Conservation (phyloP, 345 rosid species). For the Garcia nutans region DNA sequence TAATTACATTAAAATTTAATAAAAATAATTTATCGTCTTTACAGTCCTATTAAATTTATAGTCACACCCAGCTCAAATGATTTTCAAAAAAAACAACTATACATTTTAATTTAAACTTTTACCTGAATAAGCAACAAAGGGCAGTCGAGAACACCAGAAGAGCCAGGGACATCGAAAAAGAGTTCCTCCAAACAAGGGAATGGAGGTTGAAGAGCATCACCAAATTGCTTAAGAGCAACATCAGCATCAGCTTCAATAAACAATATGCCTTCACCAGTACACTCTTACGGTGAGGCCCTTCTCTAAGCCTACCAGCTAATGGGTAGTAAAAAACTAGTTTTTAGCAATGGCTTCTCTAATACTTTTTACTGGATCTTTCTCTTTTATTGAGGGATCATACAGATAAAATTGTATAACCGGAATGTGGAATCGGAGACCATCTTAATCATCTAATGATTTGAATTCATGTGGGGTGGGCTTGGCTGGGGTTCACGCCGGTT, state of each 20-base stretch:
- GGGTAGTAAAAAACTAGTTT: conserved; percentile 21
- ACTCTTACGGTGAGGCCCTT: conserved; percentile 21
- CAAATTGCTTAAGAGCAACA: conserved; percentile 16
- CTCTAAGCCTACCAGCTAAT: conserved; percentile 23
- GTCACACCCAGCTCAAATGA: too few species aligned
- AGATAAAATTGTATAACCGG: conserved; percentile 13
- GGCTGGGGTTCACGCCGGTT: conserved; percentile 7
- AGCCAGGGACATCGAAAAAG: conserved; percentile 25
- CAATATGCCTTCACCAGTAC: conserved; percentile 23
- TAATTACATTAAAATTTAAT: too few species aligned
- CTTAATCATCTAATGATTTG: conserved; percentile 25
- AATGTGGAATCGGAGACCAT: conserved; percentile 15
- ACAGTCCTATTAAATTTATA: too few species aligned
- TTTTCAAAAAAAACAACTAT: too few species aligned
- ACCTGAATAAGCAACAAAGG: conserved; percentile 32
- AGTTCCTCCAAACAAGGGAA: conserved; percentile 25
- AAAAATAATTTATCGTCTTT: too few species aligned
- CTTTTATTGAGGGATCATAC: neutral
- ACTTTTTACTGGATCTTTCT: conserved; percentile 10
- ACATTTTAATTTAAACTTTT: too few species aligned
- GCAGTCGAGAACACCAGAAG: conserved; percentile 12
- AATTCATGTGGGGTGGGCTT: conserved; percentile 26
- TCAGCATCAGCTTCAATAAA: conserved; percentile 25
- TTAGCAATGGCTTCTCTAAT: conserved; percentile 17
- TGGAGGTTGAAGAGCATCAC: conserved; percentile 23